Conservation (phyloP, 208 protist genomes). For the Acanthamoeba healyi region DNA sequence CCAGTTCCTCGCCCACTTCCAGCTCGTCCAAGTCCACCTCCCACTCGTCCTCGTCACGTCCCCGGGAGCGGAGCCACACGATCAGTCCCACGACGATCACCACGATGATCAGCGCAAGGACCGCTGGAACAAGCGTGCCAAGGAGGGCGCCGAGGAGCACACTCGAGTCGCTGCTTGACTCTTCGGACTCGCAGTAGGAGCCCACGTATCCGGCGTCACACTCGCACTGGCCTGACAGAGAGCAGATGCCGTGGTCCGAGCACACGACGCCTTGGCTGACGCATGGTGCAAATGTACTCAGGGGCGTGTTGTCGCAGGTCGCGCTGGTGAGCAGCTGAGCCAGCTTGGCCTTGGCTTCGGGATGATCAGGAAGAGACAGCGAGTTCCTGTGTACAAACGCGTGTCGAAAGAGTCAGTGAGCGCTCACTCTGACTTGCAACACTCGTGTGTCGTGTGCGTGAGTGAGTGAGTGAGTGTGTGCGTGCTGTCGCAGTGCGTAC, state of each 20-base stretch:
- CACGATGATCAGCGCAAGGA: background rate
- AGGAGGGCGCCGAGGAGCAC: background rate
- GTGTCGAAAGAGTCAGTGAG: too few species aligned
- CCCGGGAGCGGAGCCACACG: background rate
- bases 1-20: conserved; percentile 10
- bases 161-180: background rate
- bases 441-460: too few species aligned
- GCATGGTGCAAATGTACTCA: background rate
- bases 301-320: background rate
- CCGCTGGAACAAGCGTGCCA: background rate
- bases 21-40: conserved; percentile 39
- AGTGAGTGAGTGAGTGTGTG: too few species aligned
- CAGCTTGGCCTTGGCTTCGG: background rate
- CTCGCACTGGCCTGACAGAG: background rate
- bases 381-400: background rate
- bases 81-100: background rate
- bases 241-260: conserved; percentile 15
- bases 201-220: background rate
- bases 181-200: background rate
- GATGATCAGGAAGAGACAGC: background rate
- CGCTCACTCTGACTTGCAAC: too few species aligned
- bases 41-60: background rate
- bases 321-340: background rate
- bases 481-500: background rate
- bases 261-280: background rate